Base-by-base conservation (phyloP, 148 eudicot species). In the Rhododendron kiyosumense region DNA sequence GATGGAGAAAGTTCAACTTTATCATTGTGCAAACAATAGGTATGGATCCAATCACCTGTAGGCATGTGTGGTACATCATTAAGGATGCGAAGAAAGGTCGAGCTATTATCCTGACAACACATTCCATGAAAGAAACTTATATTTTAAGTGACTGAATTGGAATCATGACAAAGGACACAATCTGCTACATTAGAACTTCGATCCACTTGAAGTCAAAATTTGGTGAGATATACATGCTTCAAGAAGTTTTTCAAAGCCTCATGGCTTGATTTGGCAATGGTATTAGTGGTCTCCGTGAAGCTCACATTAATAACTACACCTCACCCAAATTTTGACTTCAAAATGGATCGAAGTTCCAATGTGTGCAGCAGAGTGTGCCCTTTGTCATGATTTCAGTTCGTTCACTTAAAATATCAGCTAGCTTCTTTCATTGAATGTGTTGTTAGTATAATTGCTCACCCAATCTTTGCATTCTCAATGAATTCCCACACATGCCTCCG, bases 81-180 rank as follows among this genome's bases (percentile, higher is more conserved):
- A 95, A 92, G 83, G 86, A 92, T 84, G 96, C 98, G 78, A 96
- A 96, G 85, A 93, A 85, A 85, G 98, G 96, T 43, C 87, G 97
- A 49, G 94, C 95, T 11, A 90, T 96, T 28, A 87, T 96, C 83
- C 89, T 96, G 26, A 93, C 99, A 14, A 96, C 99, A 59, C 99
- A 96, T 84, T 96, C 99, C 12, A 94, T 94, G 99, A 97, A 94
- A 90, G 99, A 96, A 90, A 98, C 97, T 28, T 97, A 96, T 61
- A 90, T 94, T 59, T 86, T 96, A 87, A 86, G 97, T 22, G 98
- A 96, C 67, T 92, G 97, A 4, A 92, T 96, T 32, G 97, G 97
- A 78, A 93, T 96, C 86, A 92, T 96, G 97, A 95, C 98, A 41
- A 96, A 95, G 86, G 99, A 98, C 28, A 92, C 92, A 84, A 97